phyloP scores from a whole-genome alignment of 1,284 basidiomycete genomes.

The Boletus mariae region DNA sequence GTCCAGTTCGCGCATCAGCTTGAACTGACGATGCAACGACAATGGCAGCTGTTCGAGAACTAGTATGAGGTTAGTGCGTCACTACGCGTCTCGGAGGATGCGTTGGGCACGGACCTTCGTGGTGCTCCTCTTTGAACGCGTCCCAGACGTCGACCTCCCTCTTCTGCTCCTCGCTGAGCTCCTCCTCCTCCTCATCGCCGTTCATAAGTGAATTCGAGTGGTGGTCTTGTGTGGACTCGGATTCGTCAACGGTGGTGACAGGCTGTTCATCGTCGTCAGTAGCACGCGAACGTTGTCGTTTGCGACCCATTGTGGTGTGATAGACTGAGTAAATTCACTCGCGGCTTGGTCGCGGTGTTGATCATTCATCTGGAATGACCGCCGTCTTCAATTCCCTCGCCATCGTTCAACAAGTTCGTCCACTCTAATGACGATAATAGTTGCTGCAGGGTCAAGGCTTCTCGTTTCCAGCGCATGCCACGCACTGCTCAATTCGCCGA shows the following conservation, averaged over 20 bases:
- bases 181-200: slow-evolving; percentile 15
- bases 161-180: slow-evolving; percentile 30
- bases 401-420: too few species aligned
- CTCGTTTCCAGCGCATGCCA: too few species aligned
- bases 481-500: too few species aligned
- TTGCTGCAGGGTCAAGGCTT: too few species aligned
- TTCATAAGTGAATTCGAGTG: slow-evolving; percentile 1
- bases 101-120: slow-evolving; percentile 52
- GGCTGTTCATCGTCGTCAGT: slow-evolving; percentile 30
- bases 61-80: slow-evolving; percentile 25
- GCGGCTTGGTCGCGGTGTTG: too few species aligned
- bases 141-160: slow-evolving; percentile 72
- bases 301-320: slow-evolving; percentile 35
- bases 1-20: slow-evolving; percentile 80
- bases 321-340: neutral
- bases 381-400: too few species aligned
- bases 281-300: slow-evolving; percentile 47
- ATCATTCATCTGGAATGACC: too few species aligned
- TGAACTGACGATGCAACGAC: slow-evolving; percentile 77
- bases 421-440: too few species aligned
- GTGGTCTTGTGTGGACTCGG: slow-evolving; percentile 11
- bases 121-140: slow-evolving; percentile 73
- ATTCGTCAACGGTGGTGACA: slow-evolving; percentile 8
- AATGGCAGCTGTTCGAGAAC: slow-evolving; percentile 86
- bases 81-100: slow-evolving; percentile 1